Base-by-base conservation (phyloP, 164 flowering plant genomes). In the Chloranthus sessilifolius region DNA sequence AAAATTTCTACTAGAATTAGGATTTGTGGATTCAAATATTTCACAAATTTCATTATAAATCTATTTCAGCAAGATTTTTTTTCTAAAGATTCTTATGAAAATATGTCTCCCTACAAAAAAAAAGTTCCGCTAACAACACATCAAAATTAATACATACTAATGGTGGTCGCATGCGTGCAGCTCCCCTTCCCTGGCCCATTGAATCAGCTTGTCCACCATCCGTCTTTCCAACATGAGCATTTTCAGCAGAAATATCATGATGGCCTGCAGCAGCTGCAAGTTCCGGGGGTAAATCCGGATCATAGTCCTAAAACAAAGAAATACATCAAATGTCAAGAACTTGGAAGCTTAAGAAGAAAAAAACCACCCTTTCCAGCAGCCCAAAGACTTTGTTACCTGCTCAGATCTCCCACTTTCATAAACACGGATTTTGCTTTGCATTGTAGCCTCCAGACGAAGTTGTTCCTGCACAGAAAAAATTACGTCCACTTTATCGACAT, bases 261-360 rank as follows among this genome's bases (percentile, higher is more conserved):
- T 65, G 59, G 35, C 85, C 95, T 20, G 92, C 67, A 30, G 97
- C 97, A 50, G 95, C 96, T 47, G 95, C 97, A 56, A 94, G 78
- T 73, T 94, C 99, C 34, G 96, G 99, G 24, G 99, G 99, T 61
- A 94, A 55, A 68, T 94, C 99, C 31, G 97, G 99, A 74, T 94
- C 99, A 70, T 78, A 94, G 34, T 83, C 95, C 99, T 94, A 60
- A 64, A 59, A 62, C 50, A 48, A 55, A 56, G 45, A 42, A 15
- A 26, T n/a, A 14, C 5, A 40, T n/a, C n/a, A n/a, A n/a, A n/a
- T n/a, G n/a, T n/a, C n/a, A n/a, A n/a, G n/a, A n/a, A n/a, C n/a
- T n/a, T n/a, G n/a, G n/a, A n/a, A n/a, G n/a, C 16, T 10, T 42
- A 26, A 44, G 14, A 44, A 44, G 48, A 51, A 26, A 51, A n/a